Percentiles rank a stretch among this genome's conserved stretches.
Conservation (phyloP, 352 stramenopile species). For the Pythium utonaiense region DNA sequence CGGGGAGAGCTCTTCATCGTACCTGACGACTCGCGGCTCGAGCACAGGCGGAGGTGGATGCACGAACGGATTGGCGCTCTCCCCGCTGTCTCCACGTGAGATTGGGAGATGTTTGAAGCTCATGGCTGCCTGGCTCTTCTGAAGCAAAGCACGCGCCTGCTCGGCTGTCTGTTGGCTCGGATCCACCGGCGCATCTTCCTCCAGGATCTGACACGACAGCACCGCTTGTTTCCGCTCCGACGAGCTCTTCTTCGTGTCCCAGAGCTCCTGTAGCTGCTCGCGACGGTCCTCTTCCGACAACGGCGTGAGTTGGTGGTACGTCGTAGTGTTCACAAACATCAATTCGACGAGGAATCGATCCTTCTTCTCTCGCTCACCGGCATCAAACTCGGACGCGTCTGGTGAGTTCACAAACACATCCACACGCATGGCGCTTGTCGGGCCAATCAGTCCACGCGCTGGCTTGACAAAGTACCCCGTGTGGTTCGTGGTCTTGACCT, state of each 20-base stretch:
- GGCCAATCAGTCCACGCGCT: slow-evolving; percentile 52
- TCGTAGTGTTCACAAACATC: slow-evolving; percentile 37
- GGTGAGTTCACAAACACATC: slow-evolving; percentile 51
- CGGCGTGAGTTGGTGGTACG: slow-evolving; percentile 37
- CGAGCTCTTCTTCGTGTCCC: slow-evolving; percentile 14
- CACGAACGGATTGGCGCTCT: slow-evolving; percentile 12
- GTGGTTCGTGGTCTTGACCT: slow-evolving; percentile 80
- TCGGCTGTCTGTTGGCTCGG: slow-evolving; percentile 15
- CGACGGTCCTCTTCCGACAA: slow-evolving; percentile 34
- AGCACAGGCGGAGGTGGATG: slow-evolving; percentile 7
- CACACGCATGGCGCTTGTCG: slow-evolving; percentile 56
- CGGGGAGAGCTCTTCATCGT: background rate
- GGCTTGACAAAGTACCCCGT: slow-evolving; percentile 73
- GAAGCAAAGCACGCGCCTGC: slow-evolving; percentile 13
- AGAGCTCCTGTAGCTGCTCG: slow-evolving; percentile 41
- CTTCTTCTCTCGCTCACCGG: slow-evolving; percentile 45
- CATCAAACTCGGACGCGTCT: slow-evolving; percentile 33
- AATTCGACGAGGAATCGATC: slow-evolving; percentile 73
- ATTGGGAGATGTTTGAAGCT: slow-evolving; percentile 5
- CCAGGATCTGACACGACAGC: slow-evolving; percentile 22
- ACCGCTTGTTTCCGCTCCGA: slow-evolving; percentile 12
- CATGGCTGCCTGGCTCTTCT: slow-evolving; percentile 19
- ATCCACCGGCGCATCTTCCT: slow-evolving; percentile 17
- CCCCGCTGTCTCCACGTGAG: slow-evolving; percentile 2
- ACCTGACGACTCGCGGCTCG: background rate